Evolutionary conservation across 139 green algal species (phyloP).

Genomic region (Coelastrella sp.): DNA sequence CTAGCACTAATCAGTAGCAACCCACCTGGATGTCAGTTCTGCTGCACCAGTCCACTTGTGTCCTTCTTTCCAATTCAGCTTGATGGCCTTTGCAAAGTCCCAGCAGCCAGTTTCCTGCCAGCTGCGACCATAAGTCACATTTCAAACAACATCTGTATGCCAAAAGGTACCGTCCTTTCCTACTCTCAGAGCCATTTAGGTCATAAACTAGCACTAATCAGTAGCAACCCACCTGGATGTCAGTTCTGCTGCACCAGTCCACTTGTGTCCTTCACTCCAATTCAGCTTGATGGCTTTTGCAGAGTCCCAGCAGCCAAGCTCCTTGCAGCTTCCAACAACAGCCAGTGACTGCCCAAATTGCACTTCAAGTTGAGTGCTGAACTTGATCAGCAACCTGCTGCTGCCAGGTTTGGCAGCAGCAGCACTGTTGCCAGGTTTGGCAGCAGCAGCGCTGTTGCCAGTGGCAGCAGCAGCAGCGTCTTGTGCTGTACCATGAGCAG

Average conservation of each 20-base stretch:
- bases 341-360: background rate
- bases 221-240: background rate
- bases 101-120: no score
- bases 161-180: background rate
- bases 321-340: background rate
- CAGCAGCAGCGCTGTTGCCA: background rate
- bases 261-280: background rate
- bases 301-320: background rate
- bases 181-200: background rate
- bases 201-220: background rate
- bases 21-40: no score
- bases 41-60: no score
- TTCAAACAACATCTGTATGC: no score
- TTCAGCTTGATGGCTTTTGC: background rate
- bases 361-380: background rate
- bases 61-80: background rate
- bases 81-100: background rate
- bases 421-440: no score
- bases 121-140: no score
- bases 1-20: no score
- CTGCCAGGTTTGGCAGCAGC: no score
- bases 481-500: no score
- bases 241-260: background rate
- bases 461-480: constrained; percentile 7
- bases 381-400: background rate